phyloP scores from a whole-genome alignment of 2,329 filamentous ascomycete genomes.

The Helicocarpus griseus region DNA sequence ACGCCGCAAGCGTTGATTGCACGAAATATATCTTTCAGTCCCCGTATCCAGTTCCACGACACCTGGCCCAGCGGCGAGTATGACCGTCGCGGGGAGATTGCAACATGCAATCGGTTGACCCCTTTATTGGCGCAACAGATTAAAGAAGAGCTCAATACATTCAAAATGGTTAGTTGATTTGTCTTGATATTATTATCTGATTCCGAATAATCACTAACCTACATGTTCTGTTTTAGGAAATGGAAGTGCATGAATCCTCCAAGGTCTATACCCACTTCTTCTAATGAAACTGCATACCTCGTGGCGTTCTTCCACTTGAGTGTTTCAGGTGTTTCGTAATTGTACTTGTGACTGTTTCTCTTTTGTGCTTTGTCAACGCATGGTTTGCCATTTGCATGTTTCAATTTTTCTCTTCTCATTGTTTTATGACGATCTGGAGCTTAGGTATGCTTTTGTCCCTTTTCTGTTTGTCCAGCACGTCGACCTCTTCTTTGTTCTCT shows the following conservation, averaged over 20 bases:
- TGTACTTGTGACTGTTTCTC: neutral
- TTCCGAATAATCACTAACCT: slow-evolving; percentile 8
- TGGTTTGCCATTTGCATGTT: neutral
- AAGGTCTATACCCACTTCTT: slow-evolving; percentile 99
- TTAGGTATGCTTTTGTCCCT: neutral
- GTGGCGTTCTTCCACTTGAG: no score
- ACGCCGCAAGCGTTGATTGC: slow-evolving; percentile 51
- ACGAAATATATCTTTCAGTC: slow-evolving; percentile 66
- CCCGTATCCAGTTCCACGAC: slow-evolving; percentile 87
- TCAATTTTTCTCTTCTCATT: neutral
- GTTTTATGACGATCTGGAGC: slow-evolving; percentile 4
- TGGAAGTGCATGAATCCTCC: slow-evolving; percentile 98
- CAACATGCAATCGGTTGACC: slow-evolving; percentile 94
- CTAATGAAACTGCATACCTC: slow-evolving; percentile 56
- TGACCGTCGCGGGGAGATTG: slow-evolving; percentile 88
- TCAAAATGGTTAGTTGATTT: slow-evolving; percentile 79
- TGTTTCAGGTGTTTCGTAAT: neutral
- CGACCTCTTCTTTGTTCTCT: neutral
- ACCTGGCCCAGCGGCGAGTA: slow-evolving; percentile 96
- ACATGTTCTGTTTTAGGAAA: slow-evolving; percentile 57
- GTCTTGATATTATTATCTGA: slow-evolving; percentile 5
- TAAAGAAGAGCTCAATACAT: slow-evolving; percentile 97
- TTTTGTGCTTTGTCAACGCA: neutral
- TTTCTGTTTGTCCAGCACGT: neutral
- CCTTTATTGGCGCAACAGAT: slow-evolving; percentile 97